Percentiles rank a stretch among this genome's conserved stretches.
phyloP scores from a whole-genome alignment of 331 rosid species.

The Dryas integrifolia region DNA sequence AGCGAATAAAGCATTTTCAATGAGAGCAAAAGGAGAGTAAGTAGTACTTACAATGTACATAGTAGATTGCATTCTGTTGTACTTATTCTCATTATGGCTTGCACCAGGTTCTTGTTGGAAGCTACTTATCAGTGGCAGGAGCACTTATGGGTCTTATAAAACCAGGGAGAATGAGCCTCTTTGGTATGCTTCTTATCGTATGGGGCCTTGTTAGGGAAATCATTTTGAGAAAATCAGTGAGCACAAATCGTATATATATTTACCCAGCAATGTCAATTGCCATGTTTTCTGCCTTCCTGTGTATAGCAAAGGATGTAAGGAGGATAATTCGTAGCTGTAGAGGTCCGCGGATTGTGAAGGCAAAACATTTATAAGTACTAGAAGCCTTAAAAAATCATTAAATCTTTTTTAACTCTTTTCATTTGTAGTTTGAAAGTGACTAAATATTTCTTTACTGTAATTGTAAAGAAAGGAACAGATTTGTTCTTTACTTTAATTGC shows the following conservation, averaged over 20 bases:
- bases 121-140: conserved; percentile 78
- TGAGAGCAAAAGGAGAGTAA: neutral
- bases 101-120: conserved; percentile 73
- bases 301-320: conserved; percentile 63
- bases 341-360: conserved; percentile 24
- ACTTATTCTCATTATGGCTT: conserved; percentile 25
- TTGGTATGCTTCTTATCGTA: conserved; percentile 56
- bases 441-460: neutral
- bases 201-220: conserved; percentile 69
- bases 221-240: conserved; percentile 28
- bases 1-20: neutral
- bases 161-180: conserved; percentile 67
- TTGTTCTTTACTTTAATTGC: neutral
- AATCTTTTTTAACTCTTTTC: neutral
- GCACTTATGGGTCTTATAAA: conserved; percentile 57
- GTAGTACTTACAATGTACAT: neutral
- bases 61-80: neutral
- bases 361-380: conserved; percentile 30
- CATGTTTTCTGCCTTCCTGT: conserved; percentile 53
- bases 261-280: conserved; percentile 56
- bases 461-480: neutral
- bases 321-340: conserved; percentile 48
- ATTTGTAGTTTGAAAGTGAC: neutral
- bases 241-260: conserved; percentile 24
- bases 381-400: neutral